Evolutionary conservation across 495 filamentous ascomycete species (phyloP), one percentile per base, ranked within the genome.

Genomic region (Penicillium cataractarum): DNA sequence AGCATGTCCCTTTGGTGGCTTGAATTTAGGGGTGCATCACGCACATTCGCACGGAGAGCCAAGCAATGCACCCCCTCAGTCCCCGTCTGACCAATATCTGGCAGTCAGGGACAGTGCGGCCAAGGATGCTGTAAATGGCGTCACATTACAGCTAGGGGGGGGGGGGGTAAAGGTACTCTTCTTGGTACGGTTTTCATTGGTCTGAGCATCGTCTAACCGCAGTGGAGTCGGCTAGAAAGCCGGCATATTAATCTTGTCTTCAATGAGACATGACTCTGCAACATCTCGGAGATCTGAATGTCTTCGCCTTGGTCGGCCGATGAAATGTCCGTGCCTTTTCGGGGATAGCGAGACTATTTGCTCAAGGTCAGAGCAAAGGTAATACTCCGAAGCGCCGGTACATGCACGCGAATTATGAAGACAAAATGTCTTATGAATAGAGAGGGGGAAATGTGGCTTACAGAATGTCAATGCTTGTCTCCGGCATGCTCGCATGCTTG

Each of bases 11-110:
- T 31, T 33, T 54, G 29, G 51, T 54, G 29, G 51, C 29, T 31
- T 54, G 51, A n/a, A 54, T 21, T 31, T 21, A 54, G 51, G 51
- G 51, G 51, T 21, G 50, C 50, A 54, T 54, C 51, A 35, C 51
- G 31, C 51, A 33, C 50, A 52, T 52, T 52, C 31, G 27, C 50
- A 54, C 21, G 29, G 29, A 54, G 29, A 22, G 31, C 51, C 51
- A 54, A 22, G 29, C 51, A 54, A 54, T 54, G 51, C 27, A 35
- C 42, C 51, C 48, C 51, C 51, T 54, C 51, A 54, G 29, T 35
- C 51, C 13, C 6, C n/a, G 26, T 29, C 50, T 33, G 50, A 52
- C 50, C 31, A 15, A 50, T 50, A 15, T 27, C 10, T 31, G 48
- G 48, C 15, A 32, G 9, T 50, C 10, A 8, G 48, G 48, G 27